Conservation (phyloP, 352 stramenopile species). For the Phytophthora meadii region DNA sequence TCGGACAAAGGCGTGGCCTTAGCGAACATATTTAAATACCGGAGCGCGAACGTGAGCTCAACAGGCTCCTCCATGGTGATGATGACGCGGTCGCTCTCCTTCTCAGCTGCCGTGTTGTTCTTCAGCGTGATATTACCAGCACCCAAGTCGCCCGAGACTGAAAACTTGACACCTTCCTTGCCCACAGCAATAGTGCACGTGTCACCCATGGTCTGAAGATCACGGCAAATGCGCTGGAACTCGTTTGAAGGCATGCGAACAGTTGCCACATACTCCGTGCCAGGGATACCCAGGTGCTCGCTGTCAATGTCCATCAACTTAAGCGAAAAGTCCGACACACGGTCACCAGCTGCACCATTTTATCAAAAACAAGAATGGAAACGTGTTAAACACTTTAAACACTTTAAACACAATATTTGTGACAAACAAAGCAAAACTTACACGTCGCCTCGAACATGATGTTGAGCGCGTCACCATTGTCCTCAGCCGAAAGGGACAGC, state of each 20-base stretch:
- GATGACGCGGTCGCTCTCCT: slow-evolving; percentile 92
- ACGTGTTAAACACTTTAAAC: slow-evolving; percentile 1
- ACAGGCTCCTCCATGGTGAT: slow-evolving; percentile 99
- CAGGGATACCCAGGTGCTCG: slow-evolving; percentile 98
- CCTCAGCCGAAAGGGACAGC: slow-evolving; percentile 98
- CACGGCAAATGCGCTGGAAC: slow-evolving; percentile 99
- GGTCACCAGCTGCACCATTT: slow-evolving; percentile 74
- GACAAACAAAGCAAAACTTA: slow-evolving; percentile 39
- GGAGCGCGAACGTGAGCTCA: slow-evolving; percentile 98
- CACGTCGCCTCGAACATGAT: slow-evolving; percentile 98
- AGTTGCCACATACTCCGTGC: slow-evolving; percentile 98
- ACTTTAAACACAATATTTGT: no score
- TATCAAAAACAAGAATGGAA: not conserved
- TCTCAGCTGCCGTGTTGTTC: slow-evolving; percentile 89
- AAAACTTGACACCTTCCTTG: slow-evolving; percentile 99
- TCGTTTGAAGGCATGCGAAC: slow-evolving; percentile 95
- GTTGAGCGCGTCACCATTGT: slow-evolving; percentile 95
- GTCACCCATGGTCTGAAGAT: slow-evolving; percentile 98
- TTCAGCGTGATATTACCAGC: slow-evolving; percentile 96
- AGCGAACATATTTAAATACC: slow-evolving; percentile 99
- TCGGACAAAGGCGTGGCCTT: slow-evolving; percentile 97
- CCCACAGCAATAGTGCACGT: slow-evolving; percentile 96
- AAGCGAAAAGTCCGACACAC: slow-evolving; percentile 97
- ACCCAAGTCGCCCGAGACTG: slow-evolving; percentile 95
- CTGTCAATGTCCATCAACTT: slow-evolving; percentile 99